Evolutionary conservation across 192 early-diverging fungal genomes (phyloP).

Genomic region (Gorgonomyces haynaldii): DNA sequence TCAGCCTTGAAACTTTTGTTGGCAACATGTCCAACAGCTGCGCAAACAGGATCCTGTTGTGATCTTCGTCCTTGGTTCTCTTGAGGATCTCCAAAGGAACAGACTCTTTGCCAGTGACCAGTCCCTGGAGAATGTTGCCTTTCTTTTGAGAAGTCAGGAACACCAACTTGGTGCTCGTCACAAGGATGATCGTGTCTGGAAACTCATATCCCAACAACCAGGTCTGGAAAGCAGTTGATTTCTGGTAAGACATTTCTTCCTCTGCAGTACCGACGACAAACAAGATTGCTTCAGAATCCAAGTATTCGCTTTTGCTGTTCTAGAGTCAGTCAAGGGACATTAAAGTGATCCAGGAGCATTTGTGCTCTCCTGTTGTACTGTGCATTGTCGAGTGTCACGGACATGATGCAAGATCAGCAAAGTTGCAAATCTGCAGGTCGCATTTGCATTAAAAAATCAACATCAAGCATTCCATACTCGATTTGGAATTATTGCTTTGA

Average conservation of each 20-base stretch:
- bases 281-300: conserved; percentile 43
- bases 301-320: conserved; percentile 12
- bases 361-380: background rate
- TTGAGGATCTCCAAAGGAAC: conserved; percentile 67
- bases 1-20: background rate
- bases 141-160: conserved; percentile 74
- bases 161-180: conserved; percentile 62
- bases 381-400: conserved; percentile 1
- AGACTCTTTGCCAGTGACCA: conserved; percentile 21
- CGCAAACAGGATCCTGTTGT: conserved; percentile 56
- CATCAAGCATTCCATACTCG: too few relatives aligned
- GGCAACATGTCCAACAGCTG: conserved; percentile 35
- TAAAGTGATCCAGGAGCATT: conserved; percentile 3
- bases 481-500: too few relatives aligned
- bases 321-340: background rate
- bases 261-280: conserved; percentile 55
- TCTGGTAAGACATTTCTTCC: conserved; percentile 60
- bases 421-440: too few relatives aligned
- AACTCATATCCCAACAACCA: conserved; percentile 94
- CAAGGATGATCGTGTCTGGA: conserved; percentile 68
- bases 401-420: too few relatives aligned
- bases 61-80: conserved; percentile 62
- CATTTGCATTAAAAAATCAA: too few relatives aligned
- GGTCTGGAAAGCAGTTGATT: conserved; percentile 61
- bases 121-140: conserved; percentile 42